These are phyloP conservation scores for Globisporangium perplexum DNA, from an alignment of 352 stramenopile genomes.

Conservation along the genomic window DNA sequence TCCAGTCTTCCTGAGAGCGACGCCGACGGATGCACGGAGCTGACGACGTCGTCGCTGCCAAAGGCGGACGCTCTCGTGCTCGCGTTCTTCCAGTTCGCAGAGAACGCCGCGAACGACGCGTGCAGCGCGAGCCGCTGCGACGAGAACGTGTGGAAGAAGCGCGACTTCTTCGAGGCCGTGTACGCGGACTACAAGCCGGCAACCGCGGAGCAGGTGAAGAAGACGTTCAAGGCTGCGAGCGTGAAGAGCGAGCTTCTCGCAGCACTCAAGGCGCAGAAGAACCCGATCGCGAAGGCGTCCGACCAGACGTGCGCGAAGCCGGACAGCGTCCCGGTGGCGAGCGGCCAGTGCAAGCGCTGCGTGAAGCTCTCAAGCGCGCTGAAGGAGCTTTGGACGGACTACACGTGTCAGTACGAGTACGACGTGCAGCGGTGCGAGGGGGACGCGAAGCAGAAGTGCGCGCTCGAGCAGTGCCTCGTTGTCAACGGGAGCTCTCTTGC, in stretches of 20 bases:
- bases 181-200: slow-evolving; percentile 12
- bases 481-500: slow-evolving; percentile 38
- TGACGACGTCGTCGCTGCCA: slow-evolving; percentile 27
- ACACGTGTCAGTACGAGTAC: slow-evolving; percentile 54
- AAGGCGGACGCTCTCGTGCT: slow-evolving; percentile 18
- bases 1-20: slow-evolving; percentile 2
- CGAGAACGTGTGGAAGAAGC: slow-evolving; percentile 17
- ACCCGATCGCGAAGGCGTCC: slow-evolving; percentile 22
- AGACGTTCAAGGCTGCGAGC: slow-evolving; percentile 22
- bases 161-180: slow-evolving; percentile 34
- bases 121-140: slow-evolving; percentile 53
- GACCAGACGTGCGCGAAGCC: slow-evolving; percentile 16
- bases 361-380: slow-evolving; percentile 41
- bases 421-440: slow-evolving; percentile 38
- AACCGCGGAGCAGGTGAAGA: slow-evolving; percentile 7
- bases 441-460: slow-evolving; percentile 23
- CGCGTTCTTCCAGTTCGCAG: slow-evolving; percentile 36
- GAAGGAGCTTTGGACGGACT: slow-evolving; percentile 58
- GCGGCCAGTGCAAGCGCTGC: slow-evolving; percentile 35
- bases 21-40: slow-evolving; percentile 5
- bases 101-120: slow-evolving; percentile 42
- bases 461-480: slow-evolving; percentile 49
- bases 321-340: slow-evolving; percentile 16
- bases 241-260: slow-evolving; percentile 19
- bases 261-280: slow-evolving; percentile 15